Conservation (phyloP, 345 rosid species). For the Hypericum androsaemum region DNA sequence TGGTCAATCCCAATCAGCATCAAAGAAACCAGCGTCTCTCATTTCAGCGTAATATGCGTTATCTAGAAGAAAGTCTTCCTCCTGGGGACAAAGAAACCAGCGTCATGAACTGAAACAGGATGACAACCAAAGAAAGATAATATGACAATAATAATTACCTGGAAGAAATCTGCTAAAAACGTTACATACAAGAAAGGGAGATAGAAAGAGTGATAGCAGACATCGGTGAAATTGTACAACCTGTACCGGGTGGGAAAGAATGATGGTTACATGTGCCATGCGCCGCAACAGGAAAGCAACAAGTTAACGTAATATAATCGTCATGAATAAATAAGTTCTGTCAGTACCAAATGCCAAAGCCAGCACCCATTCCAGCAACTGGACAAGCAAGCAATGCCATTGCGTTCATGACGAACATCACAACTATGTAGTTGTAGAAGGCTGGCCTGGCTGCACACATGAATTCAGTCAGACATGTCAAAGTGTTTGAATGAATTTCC, state of each 20-base stretch:
- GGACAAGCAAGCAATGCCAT: constrained; percentile 19
- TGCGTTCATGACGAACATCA: constrained; percentile 24
- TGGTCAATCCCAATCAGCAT: constrained; percentile 33
- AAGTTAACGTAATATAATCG: not conserved
- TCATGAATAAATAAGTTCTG: not conserved
- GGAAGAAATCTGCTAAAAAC: constrained; percentile 38
- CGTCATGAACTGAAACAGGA: too few relatives aligned
- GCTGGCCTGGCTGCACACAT: constrained; percentile 30
- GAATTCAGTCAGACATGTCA: too few relatives aligned
- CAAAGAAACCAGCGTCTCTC: constrained; percentile 43
- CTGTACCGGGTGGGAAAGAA: constrained; percentile 18
- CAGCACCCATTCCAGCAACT: constrained; percentile 29
- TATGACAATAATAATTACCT: constrained; percentile 12
- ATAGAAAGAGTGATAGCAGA: constrained; percentile 30
- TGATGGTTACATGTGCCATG: not conserved
- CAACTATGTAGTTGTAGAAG: constrained; percentile 28
- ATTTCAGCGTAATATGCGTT: constrained; percentile 40
- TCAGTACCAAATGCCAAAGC: constrained; percentile 31
- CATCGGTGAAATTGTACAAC: constrained; percentile 24
- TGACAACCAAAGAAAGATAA: not conserved
- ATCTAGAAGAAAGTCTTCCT: constrained; percentile 35
- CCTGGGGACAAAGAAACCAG: constrained; percentile 10
- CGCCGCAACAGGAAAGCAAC: not conserved
- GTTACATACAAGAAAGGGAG: constrained; percentile 30
- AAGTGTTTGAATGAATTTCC: not conserved